These are phyloP conservation scores for Paramecium caudatum DNA, from an alignment of 73 alveolate species.

Conservation along the genomic window DNA sequence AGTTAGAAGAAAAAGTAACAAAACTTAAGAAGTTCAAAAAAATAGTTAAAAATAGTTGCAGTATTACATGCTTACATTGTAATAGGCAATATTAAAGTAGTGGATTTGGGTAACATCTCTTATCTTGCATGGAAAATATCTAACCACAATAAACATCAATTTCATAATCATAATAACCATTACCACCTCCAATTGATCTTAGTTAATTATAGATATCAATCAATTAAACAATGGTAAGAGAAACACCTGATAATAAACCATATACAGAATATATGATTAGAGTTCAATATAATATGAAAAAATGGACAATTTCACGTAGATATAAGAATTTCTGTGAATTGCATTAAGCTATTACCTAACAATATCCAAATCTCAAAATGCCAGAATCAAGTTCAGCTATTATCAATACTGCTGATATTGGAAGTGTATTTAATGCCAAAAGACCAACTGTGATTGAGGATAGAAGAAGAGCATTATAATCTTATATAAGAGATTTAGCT, in stretches of 20 bases:
- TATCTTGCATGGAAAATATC: conserved; percentile 52
- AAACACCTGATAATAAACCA: conserved; percentile 81
- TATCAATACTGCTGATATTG: conserved; percentile 74
- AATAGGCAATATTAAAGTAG: conserved; percentile 54
- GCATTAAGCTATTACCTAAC: conserved; percentile 71
- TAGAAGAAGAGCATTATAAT: conserved; percentile 71
- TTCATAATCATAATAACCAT: conserved; percentile 30
- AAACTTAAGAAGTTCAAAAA: conserved; percentile 76
- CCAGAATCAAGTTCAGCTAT: conserved; percentile 78
- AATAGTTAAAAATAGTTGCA: conserved; percentile 68
- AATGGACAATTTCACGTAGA: conserved; percentile 84
- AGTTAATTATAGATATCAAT: conserved; percentile 68
- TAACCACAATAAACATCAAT: not conserved
- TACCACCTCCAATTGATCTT: conserved; percentile 67
- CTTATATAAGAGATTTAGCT: conserved; percentile 73
- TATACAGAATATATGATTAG: conserved; percentile 89
- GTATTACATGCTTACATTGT: conserved; percentile 77
- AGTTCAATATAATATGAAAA: conserved; percentile 77
- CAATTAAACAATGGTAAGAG: conserved; percentile 78
- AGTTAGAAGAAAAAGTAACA: conserved; percentile 77
- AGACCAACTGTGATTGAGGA: conserved; percentile 78
- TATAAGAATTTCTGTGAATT: conserved; percentile 85
- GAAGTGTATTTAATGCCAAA: conserved; percentile 69
- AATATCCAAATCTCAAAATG: conserved; percentile 71
- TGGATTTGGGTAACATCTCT: conserved; percentile 69